A percentile compares a stretch with the other conserved stretches of the same genome.
Evolutionary conservation across 1,139 yeast genomes (phyloP).

Genomic region (Diutina scorzettiae): DNA sequence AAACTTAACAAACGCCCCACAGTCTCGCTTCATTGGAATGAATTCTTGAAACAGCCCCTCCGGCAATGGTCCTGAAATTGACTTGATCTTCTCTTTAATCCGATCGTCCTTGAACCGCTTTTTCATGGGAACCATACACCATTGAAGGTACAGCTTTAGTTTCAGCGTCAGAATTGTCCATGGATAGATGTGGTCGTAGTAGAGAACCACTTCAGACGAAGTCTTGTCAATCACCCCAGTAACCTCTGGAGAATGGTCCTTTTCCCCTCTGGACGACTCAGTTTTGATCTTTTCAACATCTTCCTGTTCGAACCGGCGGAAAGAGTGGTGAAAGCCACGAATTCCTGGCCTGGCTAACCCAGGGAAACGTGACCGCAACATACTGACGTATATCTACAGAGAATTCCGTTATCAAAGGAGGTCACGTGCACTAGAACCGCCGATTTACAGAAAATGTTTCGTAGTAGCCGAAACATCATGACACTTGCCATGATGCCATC

Average conservation of each 20-base stretch:
- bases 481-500: not conserved
- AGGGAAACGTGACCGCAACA: not conserved
- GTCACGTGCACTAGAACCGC: not conserved
- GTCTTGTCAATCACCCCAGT: constrained; percentile 32
- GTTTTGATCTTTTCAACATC: constrained; percentile 23
- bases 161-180: constrained; percentile 17
- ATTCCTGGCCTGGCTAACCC: not conserved
- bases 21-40: constrained; percentile 69
- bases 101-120: constrained; percentile 12
- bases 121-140: constrained; percentile 11
- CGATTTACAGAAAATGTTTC: not conserved
- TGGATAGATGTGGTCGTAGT: constrained; percentile 41
- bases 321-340: not conserved
- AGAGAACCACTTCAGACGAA: constrained; percentile 37
- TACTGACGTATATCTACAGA: not conserved
- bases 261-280: constrained; percentile 22
- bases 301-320: not conserved
- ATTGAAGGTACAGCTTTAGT: constrained; percentile 14
- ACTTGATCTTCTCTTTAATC: constrained; percentile 14
- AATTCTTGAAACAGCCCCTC: constrained; percentile 25
- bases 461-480: not conserved
- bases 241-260: constrained; percentile 25
- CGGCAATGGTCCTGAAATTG: constrained; percentile 23
- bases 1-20: constrained; percentile 86
- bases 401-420: not conserved